These are phyloP conservation scores for Penicillium capsulatum DNA, from an alignment of 2,329 filamentous ascomycete species.

Conservation along the genomic window DNA sequence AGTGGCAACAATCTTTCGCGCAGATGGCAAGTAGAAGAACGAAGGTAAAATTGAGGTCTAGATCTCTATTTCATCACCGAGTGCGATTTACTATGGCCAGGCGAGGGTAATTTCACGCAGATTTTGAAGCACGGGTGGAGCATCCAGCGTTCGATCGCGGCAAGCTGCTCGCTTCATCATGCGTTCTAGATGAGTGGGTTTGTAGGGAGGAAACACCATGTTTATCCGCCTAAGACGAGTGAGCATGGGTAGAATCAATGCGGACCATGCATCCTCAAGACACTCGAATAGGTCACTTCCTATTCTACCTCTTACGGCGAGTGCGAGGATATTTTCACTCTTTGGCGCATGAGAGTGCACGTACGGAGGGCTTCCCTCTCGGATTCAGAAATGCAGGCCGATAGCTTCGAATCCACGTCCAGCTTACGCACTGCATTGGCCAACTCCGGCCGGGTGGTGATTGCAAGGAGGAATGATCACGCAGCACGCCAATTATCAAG, in stretches of 20 bases:
- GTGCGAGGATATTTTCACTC: constrained; percentile 11
- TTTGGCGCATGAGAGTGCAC: constrained; percentile 3
- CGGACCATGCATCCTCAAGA: constrained; percentile 27
- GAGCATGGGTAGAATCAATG: constrained; percentile 24
- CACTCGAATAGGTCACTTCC: constrained; percentile 17
- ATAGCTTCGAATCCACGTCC: constrained; percentile 22
- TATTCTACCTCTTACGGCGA: constrained; percentile 18
- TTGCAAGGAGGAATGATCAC: constrained; percentile 20
- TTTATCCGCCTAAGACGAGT: constrained; percentile 21
- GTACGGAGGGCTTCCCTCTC: constrained; percentile 7
- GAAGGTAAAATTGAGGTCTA: constrained; percentile 18
- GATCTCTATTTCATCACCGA: constrained; percentile 6
- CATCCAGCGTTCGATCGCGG: constrained; percentile 16
- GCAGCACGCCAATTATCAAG: constrained; percentile 18
- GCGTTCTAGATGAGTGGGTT: constrained; percentile 20
- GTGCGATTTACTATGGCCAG: constrained; percentile 16
- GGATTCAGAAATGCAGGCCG: background rate
- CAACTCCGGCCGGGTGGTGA: constrained; percentile 22
- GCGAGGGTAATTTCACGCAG: constrained; percentile 21
- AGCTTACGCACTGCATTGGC: constrained; percentile 22
- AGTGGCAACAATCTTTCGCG: constrained; percentile 23
- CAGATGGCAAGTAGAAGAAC: constrained; percentile 26
- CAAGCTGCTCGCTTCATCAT: constrained; percentile 20
- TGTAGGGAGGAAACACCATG: constrained; percentile 19
- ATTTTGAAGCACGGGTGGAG: constrained; percentile 13